phyloP scores from a whole-genome alignment of 495 filamentous ascomycete species.

The Aspergillus avenaceus region DNA sequence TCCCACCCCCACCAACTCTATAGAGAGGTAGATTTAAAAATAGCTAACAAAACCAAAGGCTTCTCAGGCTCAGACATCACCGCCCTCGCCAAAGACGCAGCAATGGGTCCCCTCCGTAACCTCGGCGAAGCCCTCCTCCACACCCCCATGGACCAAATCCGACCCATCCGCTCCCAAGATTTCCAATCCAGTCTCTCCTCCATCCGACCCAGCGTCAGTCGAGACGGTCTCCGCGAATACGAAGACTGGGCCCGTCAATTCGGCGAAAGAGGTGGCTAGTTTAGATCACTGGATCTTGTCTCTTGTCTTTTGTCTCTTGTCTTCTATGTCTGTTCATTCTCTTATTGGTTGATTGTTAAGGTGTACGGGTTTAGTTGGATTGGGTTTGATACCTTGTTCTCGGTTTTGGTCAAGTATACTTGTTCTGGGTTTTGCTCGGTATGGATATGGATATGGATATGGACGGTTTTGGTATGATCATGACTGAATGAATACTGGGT shows the following conservation, averaged over 20 bases:
- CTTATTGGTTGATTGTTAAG: background rate
- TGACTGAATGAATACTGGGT: too few relatives aligned
- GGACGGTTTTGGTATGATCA: too few relatives aligned
- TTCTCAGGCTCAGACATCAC: conserved; percentile 98
- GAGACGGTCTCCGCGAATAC: conserved; percentile 75
- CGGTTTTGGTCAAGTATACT: background rate
- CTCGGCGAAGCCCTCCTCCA: conserved; percentile 85
- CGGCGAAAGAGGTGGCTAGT: conserved; percentile 80
- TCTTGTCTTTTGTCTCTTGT: background rate
- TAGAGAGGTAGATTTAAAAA: background rate
- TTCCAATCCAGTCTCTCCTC: conserved; percentile 81
- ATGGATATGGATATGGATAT: background rate
- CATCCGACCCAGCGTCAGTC: conserved; percentile 88
- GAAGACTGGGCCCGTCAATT: conserved; percentile 94
- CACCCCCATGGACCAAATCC: conserved; percentile 90
- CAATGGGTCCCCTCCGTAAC: conserved; percentile 92
- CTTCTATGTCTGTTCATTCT: background rate
- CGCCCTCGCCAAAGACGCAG: conserved; percentile 93
- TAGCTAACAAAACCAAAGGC: conserved; percentile 48
- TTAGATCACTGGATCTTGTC: background rate
- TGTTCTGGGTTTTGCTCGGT: too few relatives aligned
- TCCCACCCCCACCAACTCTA: background rate
- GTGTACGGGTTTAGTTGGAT: background rate
- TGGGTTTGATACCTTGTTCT: too few relatives aligned
- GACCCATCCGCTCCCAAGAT: conserved; percentile 77